Base-by-base conservation (phyloP, 345 rosid genomes). In the Isatis tinctoria region DNA sequence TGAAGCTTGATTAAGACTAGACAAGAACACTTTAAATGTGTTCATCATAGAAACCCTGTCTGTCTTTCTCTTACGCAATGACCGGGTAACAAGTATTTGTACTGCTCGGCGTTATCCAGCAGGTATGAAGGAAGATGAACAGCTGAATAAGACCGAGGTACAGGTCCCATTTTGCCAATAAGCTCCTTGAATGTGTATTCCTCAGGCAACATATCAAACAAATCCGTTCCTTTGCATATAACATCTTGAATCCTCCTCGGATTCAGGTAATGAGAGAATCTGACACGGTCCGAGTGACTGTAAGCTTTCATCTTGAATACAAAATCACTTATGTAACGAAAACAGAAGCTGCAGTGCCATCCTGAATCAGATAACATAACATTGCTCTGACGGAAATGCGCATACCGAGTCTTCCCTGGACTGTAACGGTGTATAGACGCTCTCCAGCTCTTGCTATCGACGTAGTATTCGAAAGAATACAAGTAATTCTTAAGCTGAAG, bases 281-380 rank as follows among this genome's bases (percentile, higher is more conserved):
- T 83, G 27, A 91, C 96, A 52, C 97, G 86, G 70, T 93, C 98
- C 0, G 83, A 78, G 74, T 93, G 98, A 84, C 98, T 93, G 67
- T 93, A 93, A 66, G 98, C 98, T 78, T 86, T 89, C 98, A 93
- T 93, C 86, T 93, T 93, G 82, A 93, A 93, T 49, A 88, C 45
- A 69, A 93, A 93, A 59, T 91, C 90, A 14, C 70, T 86, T 10
- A 93, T 84, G 67, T 72, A 65, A 40, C 97, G 92, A 71, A 93
- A 93, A 69, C 98, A 93, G 77, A 93, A 93, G 84, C 98, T 93
- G 69, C 98, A 93, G 67, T 91, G 98, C 98, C 97, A 93, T 12
- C 98, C 98, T 0, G 98, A 68, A 78, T 91, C 97, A 0, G 97
- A 74, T 68, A 93, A 75, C 16, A 91, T 62, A 3, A 83, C 43